phyloP scores from a whole-genome alignment of 805 yeast genomes.

The Hermanozyma aechmeae region DNA sequence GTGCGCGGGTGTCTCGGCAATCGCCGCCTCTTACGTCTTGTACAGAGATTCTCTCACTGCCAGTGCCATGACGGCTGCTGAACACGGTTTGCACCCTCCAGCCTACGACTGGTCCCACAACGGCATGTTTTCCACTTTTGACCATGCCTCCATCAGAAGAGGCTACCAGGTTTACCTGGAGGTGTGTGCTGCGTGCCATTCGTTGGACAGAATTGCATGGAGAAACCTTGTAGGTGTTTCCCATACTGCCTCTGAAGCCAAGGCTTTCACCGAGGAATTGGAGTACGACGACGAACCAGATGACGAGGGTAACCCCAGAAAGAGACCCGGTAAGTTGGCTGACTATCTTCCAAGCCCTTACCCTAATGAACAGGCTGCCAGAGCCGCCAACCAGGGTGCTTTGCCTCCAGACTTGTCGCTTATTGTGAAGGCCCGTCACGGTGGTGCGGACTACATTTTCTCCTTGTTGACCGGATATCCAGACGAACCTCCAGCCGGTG shows the following conservation, averaged over 20 bases:
- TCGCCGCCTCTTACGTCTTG: constrained; percentile 71
- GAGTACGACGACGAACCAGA: constrained; percentile 97
- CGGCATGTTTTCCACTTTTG: constrained; percentile 85
- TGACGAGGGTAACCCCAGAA: constrained; percentile 94
- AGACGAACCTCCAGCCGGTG: constrained; percentile 98
- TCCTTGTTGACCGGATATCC: constrained; percentile 96
- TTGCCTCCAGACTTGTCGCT: constrained; percentile 95
- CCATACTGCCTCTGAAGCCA: constrained; percentile 83
- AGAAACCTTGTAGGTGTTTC: constrained; percentile 96
- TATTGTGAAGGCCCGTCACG: constrained; percentile 98
- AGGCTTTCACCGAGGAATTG: constrained; percentile 89
- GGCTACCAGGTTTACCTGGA: constrained; percentile 98
- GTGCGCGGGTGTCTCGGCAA: too few species aligned
- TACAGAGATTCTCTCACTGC: constrained; percentile 84
- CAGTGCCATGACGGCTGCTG: constrained; percentile 96
- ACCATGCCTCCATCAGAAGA: constrained; percentile 94
- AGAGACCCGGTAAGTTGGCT: constrained; percentile 96
- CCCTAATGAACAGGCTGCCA: constrained; percentile 97
- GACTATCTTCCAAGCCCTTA: constrained; percentile 94
- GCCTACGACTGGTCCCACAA: constrained; percentile 88
- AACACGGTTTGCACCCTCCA: constrained; percentile 97
- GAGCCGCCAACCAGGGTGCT: constrained; percentile 99
- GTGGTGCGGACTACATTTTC: constrained; percentile 93
- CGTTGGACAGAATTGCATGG: constrained; percentile 96
- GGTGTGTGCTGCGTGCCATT: constrained; percentile 98